Conservation (phyloP, 2,329 filamentous ascomycete species). For the Botrytis paeoniae region DNA sequence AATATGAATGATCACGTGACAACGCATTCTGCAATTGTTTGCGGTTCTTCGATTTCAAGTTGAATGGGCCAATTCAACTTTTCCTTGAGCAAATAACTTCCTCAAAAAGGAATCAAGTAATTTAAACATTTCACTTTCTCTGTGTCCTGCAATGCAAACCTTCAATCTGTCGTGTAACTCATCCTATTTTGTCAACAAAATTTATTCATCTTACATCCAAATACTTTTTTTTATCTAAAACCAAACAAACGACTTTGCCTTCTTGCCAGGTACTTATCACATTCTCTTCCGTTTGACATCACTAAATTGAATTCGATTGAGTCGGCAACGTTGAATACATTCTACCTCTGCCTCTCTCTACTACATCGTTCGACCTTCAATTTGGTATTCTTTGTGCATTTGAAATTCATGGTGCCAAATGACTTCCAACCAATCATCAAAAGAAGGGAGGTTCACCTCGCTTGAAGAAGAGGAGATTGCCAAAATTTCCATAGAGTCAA, state of each 20-base stretch:
- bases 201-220: background rate
- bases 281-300: background rate
- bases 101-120: background rate
- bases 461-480: constrained; percentile 53
- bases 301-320: background rate
- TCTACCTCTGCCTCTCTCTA: background rate
- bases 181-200: background rate
- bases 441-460: background rate
- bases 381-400: background rate
- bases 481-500: constrained; percentile 57
- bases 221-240: background rate
- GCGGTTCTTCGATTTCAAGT: background rate
- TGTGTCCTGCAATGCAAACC: no score
- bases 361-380: background rate
- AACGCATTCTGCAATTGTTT: background rate
- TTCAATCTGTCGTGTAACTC: background rate
- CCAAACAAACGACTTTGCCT: background rate
- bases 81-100: background rate
- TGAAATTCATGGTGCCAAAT: background rate
- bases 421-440: background rate
- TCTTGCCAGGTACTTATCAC: background rate
- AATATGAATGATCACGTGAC: background rate
- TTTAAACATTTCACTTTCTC: background rate
- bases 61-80: background rate
- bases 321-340: background rate